Conservation (phyloP, 169 alveolate genomes). For the Plasmodium knowlesi region DNA sequence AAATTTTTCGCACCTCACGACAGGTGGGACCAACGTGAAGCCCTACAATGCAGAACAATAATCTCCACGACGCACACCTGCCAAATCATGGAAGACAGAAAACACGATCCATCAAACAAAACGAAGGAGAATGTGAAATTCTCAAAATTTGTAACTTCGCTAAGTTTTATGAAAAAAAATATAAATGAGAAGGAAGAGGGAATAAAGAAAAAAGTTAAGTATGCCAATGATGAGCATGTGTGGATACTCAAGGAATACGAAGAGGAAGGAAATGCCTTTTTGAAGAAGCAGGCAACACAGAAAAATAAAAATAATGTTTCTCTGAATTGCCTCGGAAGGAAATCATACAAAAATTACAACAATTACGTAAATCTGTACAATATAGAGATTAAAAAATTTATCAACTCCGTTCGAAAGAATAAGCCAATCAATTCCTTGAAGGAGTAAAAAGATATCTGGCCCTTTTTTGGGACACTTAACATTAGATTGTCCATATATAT, state of each 20-base stretch:
- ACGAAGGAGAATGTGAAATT: conserved; percentile 44
- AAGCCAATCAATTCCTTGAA: conserved; percentile 39
- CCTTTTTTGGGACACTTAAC: neutral
- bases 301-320: conserved; percentile 66
- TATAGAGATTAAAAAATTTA: conserved; percentile 59
- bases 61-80: neutral
- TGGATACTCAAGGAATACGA: conserved; percentile 65
- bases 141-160: conserved; percentile 67
- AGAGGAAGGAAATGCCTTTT: conserved; percentile 42
- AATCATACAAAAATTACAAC: conserved; percentile 49
- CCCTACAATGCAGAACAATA: neutral
- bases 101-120: conserved; percentile 6
- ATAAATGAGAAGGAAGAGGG: conserved; percentile 38
- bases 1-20: neutral
- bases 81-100: conserved; percentile 35
- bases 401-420: conserved; percentile 46
- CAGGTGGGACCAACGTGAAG: neutral
- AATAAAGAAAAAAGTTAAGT: conserved; percentile 56
- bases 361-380: conserved; percentile 38
- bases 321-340: conserved; percentile 67
- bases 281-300: conserved; percentile 10
- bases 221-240: conserved; percentile 68
- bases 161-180: conserved; percentile 72
- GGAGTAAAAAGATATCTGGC: neutral
- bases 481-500: neutral